Conservation (phyloP, 768 basidiomycete species). For the Hebeloma cylindrosporum region DNA sequence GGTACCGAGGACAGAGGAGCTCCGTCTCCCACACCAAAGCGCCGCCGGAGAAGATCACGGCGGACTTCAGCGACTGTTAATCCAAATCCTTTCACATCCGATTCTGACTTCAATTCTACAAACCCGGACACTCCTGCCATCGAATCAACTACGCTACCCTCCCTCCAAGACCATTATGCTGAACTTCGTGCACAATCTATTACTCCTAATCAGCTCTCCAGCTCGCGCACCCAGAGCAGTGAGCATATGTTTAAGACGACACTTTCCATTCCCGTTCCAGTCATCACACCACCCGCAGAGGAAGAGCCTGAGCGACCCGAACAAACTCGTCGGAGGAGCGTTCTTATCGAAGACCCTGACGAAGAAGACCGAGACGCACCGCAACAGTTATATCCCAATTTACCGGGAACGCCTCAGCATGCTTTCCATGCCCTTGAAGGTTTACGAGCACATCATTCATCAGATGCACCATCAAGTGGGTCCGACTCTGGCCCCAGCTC, state of each 20-base stretch:
- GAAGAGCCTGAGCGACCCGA: conserved; percentile 40
- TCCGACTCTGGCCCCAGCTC: conserved; percentile 45
- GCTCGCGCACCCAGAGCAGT: conserved; percentile 30
- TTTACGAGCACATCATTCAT: conserved; percentile 45
- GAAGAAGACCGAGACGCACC: conserved; percentile 42
- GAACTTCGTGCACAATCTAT: conserved; percentile 43
- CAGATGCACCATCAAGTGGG: conserved; percentile 51
- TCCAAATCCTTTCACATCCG: conserved; percentile 49
- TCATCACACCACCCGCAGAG: conserved; percentile 15
- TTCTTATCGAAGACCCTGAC: conserved; percentile 71
- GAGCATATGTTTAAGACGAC: conserved; percentile 27
- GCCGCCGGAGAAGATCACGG: conserved; percentile 57
- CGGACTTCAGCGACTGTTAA: conserved; percentile 44
- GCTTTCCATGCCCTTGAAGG: conserved; percentile 30
- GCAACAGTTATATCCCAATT: conserved; percentile 39
- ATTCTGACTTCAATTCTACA: conserved; percentile 48
- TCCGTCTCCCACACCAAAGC: conserved; percentile 50
- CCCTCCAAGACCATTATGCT: conserved; percentile 34
- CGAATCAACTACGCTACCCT: conserved; percentile 51
- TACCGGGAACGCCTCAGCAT: conserved; percentile 45
- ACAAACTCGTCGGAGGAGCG: conserved; percentile 53
- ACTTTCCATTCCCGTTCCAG: conserved; percentile 19
- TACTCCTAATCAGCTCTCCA: conserved; percentile 42
- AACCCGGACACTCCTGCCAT: conserved; percentile 63
- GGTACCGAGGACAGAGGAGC: conserved; percentile 55